Evolutionary conservation across 805 yeast genomes (phyloP).

Genomic region (Kazachstania viticola): DNA sequence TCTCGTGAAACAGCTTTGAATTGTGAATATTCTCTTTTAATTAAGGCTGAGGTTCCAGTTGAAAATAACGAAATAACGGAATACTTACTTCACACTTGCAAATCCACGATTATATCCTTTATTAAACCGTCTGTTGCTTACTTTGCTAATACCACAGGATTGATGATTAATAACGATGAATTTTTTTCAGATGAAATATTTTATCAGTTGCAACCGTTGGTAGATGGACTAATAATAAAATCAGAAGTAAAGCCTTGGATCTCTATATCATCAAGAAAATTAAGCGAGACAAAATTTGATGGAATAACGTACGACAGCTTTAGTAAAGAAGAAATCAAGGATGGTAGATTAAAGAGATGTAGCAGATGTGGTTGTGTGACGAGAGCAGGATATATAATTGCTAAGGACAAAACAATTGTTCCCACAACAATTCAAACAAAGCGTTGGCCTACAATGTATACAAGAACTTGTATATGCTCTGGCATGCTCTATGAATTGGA

Average conservation of each 20-base stretch:
- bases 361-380: constrained; percentile 43
- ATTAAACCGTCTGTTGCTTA: constrained; percentile 21
- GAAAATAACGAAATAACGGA: constrained; percentile 24
- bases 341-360: constrained; percentile 32
- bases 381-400: constrained; percentile 25
- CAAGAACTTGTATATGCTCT: constrained; percentile 26
- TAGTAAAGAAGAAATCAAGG: constrained; percentile 10
- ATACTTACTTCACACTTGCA: constrained; percentile 19
- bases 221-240: constrained; percentile 35
- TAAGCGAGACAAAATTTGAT: constrained; percentile 26
- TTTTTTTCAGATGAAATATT: constrained; percentile 21
- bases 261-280: constrained; percentile 21
- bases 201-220: constrained; percentile 29
- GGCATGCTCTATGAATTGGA: constrained; percentile 23
- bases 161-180: constrained; percentile 22
- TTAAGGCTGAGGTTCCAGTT: constrained; percentile 52
- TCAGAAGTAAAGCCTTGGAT: constrained; percentile 41
- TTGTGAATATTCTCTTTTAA: constrained; percentile 31
- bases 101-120: constrained; percentile 20
- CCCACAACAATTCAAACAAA: constrained; percentile 25
- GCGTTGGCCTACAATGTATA: constrained; percentile 28
- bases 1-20: constrained; percentile 4
- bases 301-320: constrained; percentile 25
- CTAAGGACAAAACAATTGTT: constrained; percentile 25
- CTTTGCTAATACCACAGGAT: constrained; percentile 22